A percentile compares a stretch with the other conserved stretches of the same genome.
phyloP scores from a whole-genome alignment of 768 basidiomycete genomes.

The Leucosporidium scottii region DNA sequence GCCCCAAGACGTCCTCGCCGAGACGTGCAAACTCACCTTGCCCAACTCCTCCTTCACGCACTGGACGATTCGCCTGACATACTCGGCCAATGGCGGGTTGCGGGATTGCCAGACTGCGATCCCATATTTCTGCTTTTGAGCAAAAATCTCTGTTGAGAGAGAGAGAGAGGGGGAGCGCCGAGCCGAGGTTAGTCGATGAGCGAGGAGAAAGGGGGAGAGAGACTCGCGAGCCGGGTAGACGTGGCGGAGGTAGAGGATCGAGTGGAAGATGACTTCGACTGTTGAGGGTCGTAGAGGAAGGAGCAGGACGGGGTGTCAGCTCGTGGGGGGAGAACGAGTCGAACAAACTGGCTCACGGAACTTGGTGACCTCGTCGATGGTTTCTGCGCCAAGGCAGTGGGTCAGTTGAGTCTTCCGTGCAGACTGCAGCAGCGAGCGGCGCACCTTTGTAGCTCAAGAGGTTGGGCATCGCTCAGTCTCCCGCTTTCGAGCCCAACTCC shows the following conservation, averaged over 20 bases:
- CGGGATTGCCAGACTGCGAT: slow-evolving; percentile 85
- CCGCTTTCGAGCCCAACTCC: too few species aligned
- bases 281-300: not conserved
- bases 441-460: slow-evolving; percentile 14
- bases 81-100: slow-evolving; percentile 80
- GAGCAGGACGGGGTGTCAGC: too few species aligned
- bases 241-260: slow-evolving; percentile 80
- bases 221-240: slow-evolving; percentile 62
- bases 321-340: not conserved
- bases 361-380: slow-evolving; percentile 27
- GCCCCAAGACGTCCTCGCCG: slow-evolving; percentile 10
- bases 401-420: not conserved
- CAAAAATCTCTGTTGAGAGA: slow-evolving; percentile 61
- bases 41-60: slow-evolving; percentile 71
- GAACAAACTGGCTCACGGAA: slow-evolving; percentile 28
- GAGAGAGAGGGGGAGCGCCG: not conserved
- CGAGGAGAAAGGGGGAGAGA: not conserved
- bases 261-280: slow-evolving; percentile 94
- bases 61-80: slow-evolving; percentile 79
- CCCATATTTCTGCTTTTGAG: slow-evolving; percentile 73
- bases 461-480: not conserved
- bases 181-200: not conserved
- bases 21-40: slow-evolving; percentile 45
- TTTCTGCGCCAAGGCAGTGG: slow-evolving; percentile 16
- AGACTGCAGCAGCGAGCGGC: not conserved